Conservation (phyloP, 2,329 filamentous ascomycete species). For the Geosmithia flava region DNA sequence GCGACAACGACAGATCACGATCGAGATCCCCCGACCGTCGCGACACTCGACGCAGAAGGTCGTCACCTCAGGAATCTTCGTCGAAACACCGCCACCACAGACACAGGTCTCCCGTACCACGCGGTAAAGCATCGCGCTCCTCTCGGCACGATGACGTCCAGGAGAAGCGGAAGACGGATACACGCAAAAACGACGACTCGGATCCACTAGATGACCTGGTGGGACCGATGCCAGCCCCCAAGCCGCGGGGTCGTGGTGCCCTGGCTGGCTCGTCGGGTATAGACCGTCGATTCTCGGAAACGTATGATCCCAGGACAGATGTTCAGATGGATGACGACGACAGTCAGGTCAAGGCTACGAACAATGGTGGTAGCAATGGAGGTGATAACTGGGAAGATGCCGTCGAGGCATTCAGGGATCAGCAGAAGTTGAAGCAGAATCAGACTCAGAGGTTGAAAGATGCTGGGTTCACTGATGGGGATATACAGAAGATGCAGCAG, state of each 20-base stretch:
- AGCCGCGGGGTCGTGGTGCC: constrained; percentile 55
- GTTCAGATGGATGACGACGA: constrained; percentile 33
- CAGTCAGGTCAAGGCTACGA: constrained; percentile 6
- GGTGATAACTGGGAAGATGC: constrained; percentile 58
- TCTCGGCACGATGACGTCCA: constrained; percentile 3
- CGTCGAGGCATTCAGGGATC: constrained; percentile 65
- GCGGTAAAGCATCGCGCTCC: neutral
- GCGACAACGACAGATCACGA: constrained; percentile 4
- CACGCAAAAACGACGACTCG: too few species aligned
- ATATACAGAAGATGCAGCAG: constrained; percentile 36
- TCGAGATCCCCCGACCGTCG: constrained; percentile 11
- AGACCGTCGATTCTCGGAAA: constrained; percentile 65
- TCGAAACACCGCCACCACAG: constrained; percentile 11
- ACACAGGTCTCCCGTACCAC: constrained; percentile 10
- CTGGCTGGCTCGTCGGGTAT: constrained; percentile 52
- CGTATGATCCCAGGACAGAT: constrained; percentile 46
- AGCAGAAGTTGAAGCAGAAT: constrained; percentile 64
- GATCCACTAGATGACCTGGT: constrained; percentile 68
- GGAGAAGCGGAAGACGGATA: too few species aligned
- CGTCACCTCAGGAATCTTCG: neutral
- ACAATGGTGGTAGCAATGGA: constrained; percentile 8
- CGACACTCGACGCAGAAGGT: neutral
- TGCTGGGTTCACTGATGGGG: constrained; percentile 66
- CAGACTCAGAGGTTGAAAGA: constrained; percentile 64
- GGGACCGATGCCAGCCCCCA: constrained; percentile 53